Conservation (phyloP, 805 yeast genomes). For the Wickerhamomyces sydowiorum region DNA sequence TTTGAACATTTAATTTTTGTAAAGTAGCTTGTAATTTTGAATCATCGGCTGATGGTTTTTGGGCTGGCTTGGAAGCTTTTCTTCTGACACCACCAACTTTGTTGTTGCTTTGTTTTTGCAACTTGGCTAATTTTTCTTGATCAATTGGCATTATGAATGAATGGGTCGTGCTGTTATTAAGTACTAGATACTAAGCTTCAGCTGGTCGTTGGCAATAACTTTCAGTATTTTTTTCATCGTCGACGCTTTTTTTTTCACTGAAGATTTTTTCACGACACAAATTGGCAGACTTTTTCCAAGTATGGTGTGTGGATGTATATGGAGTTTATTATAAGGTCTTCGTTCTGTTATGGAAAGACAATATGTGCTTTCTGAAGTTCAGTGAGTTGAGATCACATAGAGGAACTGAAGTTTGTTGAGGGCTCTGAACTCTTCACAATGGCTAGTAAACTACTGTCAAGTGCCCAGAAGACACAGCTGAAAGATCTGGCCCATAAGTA, state of each 20-base stretch:
- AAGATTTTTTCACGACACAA: not conserved
- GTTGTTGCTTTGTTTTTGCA: constrained; percentile 78
- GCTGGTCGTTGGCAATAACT: no score
- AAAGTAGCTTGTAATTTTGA: constrained; percentile 84
- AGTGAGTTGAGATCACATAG: no score
- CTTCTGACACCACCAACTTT: constrained; percentile 89
- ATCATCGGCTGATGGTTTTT: constrained; percentile 74
- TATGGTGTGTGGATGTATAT: constrained; percentile 1
- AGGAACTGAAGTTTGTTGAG: no score
- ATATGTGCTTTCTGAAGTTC: no score
- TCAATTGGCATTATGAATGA: constrained; percentile 66
- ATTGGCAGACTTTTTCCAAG: no score
- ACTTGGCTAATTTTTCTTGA: constrained; percentile 90
- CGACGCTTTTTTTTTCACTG: constrained; percentile 1
- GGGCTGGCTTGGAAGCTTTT: constrained; percentile 74
- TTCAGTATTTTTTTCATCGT: not conserved
- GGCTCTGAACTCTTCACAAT: no score
- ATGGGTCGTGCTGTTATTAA: no score
- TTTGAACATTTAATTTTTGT: constrained; percentile 84
- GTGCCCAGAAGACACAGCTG: not conserved
- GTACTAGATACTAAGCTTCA: no score
- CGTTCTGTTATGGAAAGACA: no score
- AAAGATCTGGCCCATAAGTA: constrained; percentile 18
- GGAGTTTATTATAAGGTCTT: no score
- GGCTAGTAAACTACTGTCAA: not conserved